Conservation (phyloP, 345 rosid species). For the Tarenaya hassleriana region DNA sequence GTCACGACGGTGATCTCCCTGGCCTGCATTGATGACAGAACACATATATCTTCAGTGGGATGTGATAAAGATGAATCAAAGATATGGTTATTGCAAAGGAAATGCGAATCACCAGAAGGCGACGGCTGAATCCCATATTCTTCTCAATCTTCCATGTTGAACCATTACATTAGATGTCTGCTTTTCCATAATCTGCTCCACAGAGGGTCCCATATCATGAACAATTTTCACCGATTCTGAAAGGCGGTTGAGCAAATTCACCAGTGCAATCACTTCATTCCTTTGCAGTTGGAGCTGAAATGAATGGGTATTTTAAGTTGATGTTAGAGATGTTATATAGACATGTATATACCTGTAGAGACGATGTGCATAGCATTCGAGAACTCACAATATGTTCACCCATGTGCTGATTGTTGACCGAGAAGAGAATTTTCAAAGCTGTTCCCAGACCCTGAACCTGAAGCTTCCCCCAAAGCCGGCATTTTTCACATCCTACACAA, state of each 20-base stretch:
- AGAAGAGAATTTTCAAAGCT: constrained; percentile 86
- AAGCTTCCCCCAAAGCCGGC: constrained; percentile 98
- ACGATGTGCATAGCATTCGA: neutral
- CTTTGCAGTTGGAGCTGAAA: constrained; percentile 43
- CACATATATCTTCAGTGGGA: neutral
- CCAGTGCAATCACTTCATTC: constrained; percentile 55
- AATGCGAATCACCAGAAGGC: constrained; percentile 25
- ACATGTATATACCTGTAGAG: neutral
- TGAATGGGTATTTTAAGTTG: too few species aligned
- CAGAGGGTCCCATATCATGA: constrained; percentile 44
- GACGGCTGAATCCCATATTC: constrained; percentile 22
- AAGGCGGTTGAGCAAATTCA: constrained; percentile 54
- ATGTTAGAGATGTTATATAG: neutral
- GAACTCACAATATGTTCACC: constrained; percentile 52
- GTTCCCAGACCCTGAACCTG: constrained; percentile 97
- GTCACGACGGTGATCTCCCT: constrained; percentile 17
- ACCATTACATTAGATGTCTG: constrained; percentile 16
- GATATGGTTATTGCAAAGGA: constrained; percentile 3
- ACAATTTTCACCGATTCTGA: constrained; percentile 50
- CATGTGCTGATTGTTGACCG: constrained; percentile 49
- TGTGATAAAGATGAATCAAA: neutral
- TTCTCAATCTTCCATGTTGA: constrained; percentile 23
- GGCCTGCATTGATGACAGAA: constrained; percentile 11
- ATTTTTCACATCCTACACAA: constrained; percentile 96
- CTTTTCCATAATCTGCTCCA: constrained; percentile 38